Evolutionary conservation across 2,329 filamentous ascomycete genomes (phyloP), one percentile per base, ranked within the genome.

Genomic region (Claviceps fusiformis): DNA sequence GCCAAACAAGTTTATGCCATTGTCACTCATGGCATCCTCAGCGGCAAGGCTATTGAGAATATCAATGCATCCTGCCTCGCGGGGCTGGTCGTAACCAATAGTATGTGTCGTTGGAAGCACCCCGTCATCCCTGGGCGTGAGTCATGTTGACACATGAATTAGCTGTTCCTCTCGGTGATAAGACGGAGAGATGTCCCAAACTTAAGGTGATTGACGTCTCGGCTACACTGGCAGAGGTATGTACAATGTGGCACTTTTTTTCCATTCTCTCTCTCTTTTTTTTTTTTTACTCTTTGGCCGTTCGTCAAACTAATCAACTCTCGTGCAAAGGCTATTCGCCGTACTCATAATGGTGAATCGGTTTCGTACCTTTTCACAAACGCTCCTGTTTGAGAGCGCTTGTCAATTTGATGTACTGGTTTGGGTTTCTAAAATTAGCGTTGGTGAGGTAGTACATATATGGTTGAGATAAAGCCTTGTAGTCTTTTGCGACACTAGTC

Each of bases 181-280:
- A 95, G 77, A 85, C 86, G 68, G 82, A 85, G 65, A 72, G 78
- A 46, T 95, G 91, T 71, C 78, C 83, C 56, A 86, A 87, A 70
- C 81, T 96, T 59, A 85, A 90, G 71, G 91, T 91, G 55, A 95
- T 96, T 68, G 91, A 96, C 70, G 89, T 96, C 63, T 89, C 86
- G 64, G 86, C 88, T 46, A 95, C 90, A 41, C 74, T 87, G 56
- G 84, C 82, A n/a, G 84, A 79, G 70, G 73, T 73, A 65, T 49
- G 68, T 41, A 29, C 24, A 41, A 11, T n/a, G 15, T 15, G 31
- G 3, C 33, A 27, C n/a, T n/a, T n/a, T n/a, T n/a, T n/a, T n/a
- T n/a, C n/a, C n/a, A n/a, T n/a, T n/a, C n/a, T n/a, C n/a, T n/a
- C n/a, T n/a, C n/a, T n/a, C n/a, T n/a, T 17, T 4, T 24, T 27